Conservation (phyloP, 441 rosid species). For the Caryocar brasiliense region DNA sequence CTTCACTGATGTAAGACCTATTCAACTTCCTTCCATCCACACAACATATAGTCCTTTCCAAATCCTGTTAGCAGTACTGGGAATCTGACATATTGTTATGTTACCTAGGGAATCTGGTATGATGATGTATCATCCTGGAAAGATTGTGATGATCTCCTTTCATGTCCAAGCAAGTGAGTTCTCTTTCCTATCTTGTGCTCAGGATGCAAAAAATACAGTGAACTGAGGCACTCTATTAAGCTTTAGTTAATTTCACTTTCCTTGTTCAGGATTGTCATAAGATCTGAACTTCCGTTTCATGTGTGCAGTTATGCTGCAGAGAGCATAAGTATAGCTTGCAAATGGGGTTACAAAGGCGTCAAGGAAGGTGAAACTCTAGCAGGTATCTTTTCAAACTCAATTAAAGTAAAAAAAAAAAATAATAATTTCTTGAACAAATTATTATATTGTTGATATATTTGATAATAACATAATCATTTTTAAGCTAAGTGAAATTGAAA, state of each 20-base stretch:
- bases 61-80: too few species aligned
- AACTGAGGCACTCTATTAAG: too few species aligned
- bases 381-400: constrained; percentile 29
- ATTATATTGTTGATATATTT: too few species aligned
- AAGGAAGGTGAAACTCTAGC: constrained; percentile 57
- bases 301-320: constrained; percentile 62
- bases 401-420: too few species aligned
- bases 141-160: constrained; percentile 52
- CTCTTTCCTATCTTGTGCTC: too few species aligned
- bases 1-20: constrained; percentile 54
- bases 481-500: too few species aligned
- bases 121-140: constrained; percentile 66
- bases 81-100: not conserved
- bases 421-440: too few species aligned
- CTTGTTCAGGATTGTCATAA: too few species aligned
- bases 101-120: constrained; percentile 59
- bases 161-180: constrained; percentile 60
- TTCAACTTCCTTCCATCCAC: not conserved
- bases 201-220: too few species aligned
- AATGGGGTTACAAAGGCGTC: constrained; percentile 80
- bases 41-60: too few species aligned
- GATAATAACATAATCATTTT: too few species aligned
- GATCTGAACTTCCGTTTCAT: not conserved
- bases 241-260: too few species aligned
- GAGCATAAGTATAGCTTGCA: constrained; percentile 75